Evolutionary conservation across 495 filamentous ascomycete species (phyloP), one percentile per base, ranked within the genome.

Genomic region (Hyaloscypha variabilis): DNA sequence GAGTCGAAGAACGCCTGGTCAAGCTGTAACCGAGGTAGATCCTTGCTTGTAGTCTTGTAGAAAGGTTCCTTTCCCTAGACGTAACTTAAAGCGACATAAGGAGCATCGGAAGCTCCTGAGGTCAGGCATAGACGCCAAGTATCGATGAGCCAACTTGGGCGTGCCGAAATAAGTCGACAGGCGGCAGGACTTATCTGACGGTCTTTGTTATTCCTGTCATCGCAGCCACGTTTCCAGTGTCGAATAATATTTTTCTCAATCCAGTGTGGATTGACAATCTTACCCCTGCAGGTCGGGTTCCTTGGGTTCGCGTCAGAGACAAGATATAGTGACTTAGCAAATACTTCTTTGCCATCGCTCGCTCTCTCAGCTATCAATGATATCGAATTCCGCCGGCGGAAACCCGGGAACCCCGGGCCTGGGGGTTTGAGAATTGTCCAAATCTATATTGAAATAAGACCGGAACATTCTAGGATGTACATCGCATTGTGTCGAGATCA

Each of bases 51-150:
- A 26, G 56, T 51, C 34, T 68, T 64, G 39, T 55, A 52, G 23
- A 59, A 50, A 14, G 30, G 52, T 31, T n/a, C 49, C 13, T 42
- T 36, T 25, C 72, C 72, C 72, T 71, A 74, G 11, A 73, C 71
- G 60, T 74, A 73, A 36, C 71, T 71, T 28, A 74, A 63, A 13
- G 72, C 69, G 28, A 70, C 58, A 64, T 73, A 74, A 36, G 29
- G 61, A 26, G 58, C 26, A n/a, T 53, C 26, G 28, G 31, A 6
- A 29, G 39, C 54, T 24, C 0, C 3, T 30, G 63, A 23, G 29
- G 34, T 65, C 29, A 65, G 39, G 30, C 54, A 65, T 4, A 55
- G 28, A 39, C 34, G 3, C 34, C 19, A 60, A 17, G 29, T 36
- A 51, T 65, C 63, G 24, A 65, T 46, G 30, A 65, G 63, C 50